Percentiles rank a stretch among this genome's conserved stretches.
Evolutionary conservation across 352 stramenopile species (phyloP).

Genomic region (Bremia lactucae): DNA sequence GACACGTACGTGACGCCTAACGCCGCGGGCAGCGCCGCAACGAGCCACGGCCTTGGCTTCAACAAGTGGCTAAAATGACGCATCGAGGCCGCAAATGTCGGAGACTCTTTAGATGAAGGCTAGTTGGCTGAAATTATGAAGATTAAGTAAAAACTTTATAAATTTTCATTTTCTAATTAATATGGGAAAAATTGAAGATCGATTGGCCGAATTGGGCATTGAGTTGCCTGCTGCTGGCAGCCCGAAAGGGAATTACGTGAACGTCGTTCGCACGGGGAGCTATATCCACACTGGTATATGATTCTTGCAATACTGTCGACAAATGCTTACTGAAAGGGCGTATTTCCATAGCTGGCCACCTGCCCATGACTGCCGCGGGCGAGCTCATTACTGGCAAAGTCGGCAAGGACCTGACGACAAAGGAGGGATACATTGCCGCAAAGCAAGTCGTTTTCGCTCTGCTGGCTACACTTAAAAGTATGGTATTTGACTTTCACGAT

Average conservation of each 20-base stretch:
- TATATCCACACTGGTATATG: constrained; percentile 65
- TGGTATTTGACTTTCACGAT: constrained; percentile 1
- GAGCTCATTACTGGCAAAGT: constrained; percentile 83
- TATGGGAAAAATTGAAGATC: constrained; percentile 50
- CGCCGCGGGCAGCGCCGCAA: constrained; percentile 10
- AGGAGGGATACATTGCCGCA: constrained; percentile 86
- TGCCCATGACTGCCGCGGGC: constrained; percentile 53
- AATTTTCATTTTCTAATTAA: too few relatives aligned
- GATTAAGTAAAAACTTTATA: too few relatives aligned
- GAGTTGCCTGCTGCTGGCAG: constrained; percentile 56
- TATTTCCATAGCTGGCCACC: constrained; percentile 54
- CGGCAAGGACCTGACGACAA: constrained; percentile 74
- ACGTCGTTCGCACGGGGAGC: constrained; percentile 64
- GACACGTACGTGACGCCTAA: constrained; percentile 12
- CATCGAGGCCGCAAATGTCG: constrained; percentile 17
- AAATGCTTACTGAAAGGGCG: too few relatives aligned
- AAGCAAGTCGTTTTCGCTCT: constrained; percentile 82
- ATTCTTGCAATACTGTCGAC: too few relatives aligned
- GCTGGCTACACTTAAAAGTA: constrained; percentile 83
- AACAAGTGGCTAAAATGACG: constrained; percentile 11
- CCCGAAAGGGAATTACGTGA: constrained; percentile 88
- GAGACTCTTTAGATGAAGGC: too few relatives aligned
- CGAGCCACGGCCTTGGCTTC: constrained; percentile 16
- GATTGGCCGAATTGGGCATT: constrained; percentile 54
- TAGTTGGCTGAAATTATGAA: too few relatives aligned